phyloP scores from a whole-genome alignment of 495 filamentous ascomycete species.

The Hypoxylon perforatum region DNA sequence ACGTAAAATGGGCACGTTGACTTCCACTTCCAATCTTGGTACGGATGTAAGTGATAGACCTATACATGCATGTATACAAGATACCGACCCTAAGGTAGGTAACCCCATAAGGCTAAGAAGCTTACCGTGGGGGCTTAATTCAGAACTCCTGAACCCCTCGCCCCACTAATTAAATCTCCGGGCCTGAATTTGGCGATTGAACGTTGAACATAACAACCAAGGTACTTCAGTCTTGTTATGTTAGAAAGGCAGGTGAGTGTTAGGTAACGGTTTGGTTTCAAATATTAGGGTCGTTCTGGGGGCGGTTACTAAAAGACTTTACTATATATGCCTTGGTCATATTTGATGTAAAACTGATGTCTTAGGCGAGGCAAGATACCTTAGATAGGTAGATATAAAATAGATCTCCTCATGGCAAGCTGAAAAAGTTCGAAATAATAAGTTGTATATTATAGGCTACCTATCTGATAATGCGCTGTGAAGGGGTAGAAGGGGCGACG shows the following conservation, averaged over 20 bases:
- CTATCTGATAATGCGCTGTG: neutral
- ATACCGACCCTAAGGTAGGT: too few relatives aligned
- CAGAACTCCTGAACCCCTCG: slow-evolving; percentile 33
- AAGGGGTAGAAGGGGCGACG: neutral
- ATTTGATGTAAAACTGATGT: too few relatives aligned
- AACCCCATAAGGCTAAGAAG: slow-evolving; percentile 6
- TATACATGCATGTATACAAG: neutral
- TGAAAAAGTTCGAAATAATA: slow-evolving; percentile 3
- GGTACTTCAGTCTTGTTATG: neutral
- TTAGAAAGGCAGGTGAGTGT: neutral
- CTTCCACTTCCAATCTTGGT: too few relatives aligned
- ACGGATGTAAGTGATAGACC: neutral
- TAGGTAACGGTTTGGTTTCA: too few relatives aligned
- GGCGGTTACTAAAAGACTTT: too few relatives aligned
- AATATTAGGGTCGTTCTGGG: too few relatives aligned
- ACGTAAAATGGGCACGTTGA: neutral
- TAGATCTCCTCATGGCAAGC: too few relatives aligned
- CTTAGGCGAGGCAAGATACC: too few relatives aligned
- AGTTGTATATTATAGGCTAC: slow-evolving; percentile 2
- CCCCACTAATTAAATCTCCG: slow-evolving; percentile 40
- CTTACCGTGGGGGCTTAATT: slow-evolving; percentile 26
- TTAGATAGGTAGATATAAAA: too few relatives aligned
- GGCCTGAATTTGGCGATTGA: slow-evolving; percentile 20
- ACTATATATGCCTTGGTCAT: too few relatives aligned
- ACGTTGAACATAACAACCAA: slow-evolving; percentile 4